A percentile compares a stretch with the other conserved stretches of the same genome.
Conservation (phyloP, 768 basidiomycete genomes). For the Ephemerocybe angulata region DNA sequence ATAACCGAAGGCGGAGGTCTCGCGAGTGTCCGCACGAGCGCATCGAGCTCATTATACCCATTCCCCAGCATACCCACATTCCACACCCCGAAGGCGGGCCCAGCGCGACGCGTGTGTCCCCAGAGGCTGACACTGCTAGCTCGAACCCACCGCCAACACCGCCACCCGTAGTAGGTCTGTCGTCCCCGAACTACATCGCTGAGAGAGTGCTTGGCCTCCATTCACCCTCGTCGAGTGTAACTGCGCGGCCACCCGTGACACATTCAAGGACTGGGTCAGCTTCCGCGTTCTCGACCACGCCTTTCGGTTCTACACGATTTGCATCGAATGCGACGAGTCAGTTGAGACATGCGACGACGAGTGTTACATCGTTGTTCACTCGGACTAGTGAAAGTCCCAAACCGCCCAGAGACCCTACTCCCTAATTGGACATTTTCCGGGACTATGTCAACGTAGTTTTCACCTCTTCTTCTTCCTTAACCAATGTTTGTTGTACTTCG, state of each 20-base stretch:
- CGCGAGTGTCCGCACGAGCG: background rate
- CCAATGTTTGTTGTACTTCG: background rate
- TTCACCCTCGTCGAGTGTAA: conserved; percentile 17
- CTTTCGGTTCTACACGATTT: conserved; percentile 20
- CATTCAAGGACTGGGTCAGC: conserved; percentile 17
- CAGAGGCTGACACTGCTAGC: too few relatives aligned
- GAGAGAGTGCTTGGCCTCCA: conserved; percentile 29
- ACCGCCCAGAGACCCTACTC: too few relatives aligned
- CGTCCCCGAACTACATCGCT: conserved; percentile 19
- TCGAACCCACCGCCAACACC: conserved; percentile 11
- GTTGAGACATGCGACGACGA: background rate
- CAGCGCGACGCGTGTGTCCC: too few relatives aligned
- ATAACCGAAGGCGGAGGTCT: too few relatives aligned
- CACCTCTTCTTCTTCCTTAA: background rate
- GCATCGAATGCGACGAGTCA: background rate
- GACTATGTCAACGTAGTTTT: background rate
- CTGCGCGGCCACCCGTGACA: conserved; percentile 3
- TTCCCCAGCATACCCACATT: background rate
- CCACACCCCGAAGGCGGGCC: too few relatives aligned
- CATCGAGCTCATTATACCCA: background rate
- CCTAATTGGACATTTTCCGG: background rate
- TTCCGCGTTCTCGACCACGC: conserved; percentile 34
- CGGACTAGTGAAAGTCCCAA: background rate
- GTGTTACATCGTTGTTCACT: too few relatives aligned
- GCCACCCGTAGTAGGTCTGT: conserved; percentile 7